These are phyloP conservation scores for Bruguiera sexangula DNA, from an alignment of 345 rosid species.

Conservation along the genomic window DNA sequence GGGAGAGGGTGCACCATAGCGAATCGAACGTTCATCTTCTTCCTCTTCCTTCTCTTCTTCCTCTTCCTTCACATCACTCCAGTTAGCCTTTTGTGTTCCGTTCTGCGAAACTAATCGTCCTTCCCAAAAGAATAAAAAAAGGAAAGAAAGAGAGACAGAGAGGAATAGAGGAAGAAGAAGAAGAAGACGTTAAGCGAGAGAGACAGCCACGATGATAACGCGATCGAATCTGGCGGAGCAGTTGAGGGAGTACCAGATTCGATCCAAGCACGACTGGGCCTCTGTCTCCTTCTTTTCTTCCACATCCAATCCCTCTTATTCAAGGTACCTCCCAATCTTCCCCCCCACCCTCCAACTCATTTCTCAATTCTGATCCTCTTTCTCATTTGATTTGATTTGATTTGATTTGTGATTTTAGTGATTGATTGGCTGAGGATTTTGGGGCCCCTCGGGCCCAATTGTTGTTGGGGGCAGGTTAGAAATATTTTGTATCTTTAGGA, in stretches of 20 bases:
- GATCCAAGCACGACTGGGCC: slow-evolving; percentile 98
- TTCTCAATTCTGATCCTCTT: neutral
- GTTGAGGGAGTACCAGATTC: slow-evolving; percentile 89
- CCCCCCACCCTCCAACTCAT: too few relatives aligned
- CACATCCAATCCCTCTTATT: slow-evolving; percentile 62
- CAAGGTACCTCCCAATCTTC: slow-evolving; percentile 46
- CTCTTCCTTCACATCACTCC: neutral
- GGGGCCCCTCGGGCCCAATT: too few relatives aligned
- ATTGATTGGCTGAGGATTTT: too few relatives aligned
- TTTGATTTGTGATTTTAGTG: too few relatives aligned
- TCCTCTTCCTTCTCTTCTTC: neutral
- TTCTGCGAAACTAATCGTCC: slow-evolving; percentile 15
- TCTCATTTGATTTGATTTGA: neutral
- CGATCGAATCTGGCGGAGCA: slow-evolving; percentile 93
- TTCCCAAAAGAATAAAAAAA: neutral
- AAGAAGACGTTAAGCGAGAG: neutral
- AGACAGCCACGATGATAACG: slow-evolving; percentile 65
- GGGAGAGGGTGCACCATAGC: slow-evolving; percentile 27
- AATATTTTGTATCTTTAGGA: too few relatives aligned
- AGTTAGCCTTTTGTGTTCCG: slow-evolving; percentile 3
- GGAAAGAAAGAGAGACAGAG: neutral
- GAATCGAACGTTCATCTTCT: slow-evolving; percentile 25
- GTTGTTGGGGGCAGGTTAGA: too few relatives aligned
- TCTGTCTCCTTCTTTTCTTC: slow-evolving; percentile 93
- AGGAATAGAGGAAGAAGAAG: neutral